Conservation (phyloP, 2,329 filamentous ascomycete genomes). For the Fusarium sambucinum region DNA sequence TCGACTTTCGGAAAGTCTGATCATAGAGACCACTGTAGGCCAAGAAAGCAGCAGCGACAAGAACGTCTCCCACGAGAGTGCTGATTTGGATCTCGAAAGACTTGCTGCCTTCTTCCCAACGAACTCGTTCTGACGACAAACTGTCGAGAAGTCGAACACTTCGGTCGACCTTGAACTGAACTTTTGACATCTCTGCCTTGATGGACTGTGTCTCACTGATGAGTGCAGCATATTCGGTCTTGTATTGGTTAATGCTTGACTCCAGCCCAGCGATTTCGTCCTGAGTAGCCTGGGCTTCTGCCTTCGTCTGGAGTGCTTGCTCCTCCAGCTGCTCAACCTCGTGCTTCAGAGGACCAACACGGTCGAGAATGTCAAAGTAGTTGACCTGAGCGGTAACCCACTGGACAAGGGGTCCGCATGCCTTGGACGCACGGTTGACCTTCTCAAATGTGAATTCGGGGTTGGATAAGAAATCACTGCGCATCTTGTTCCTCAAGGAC, state of each 20-base stretch:
- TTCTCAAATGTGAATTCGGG: slow-evolving; percentile 96
- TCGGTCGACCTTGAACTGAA: slow-evolving; percentile 97
- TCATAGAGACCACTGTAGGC: slow-evolving; percentile 98
- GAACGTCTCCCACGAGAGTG: slow-evolving; percentile 93
- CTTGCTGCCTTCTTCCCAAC: slow-evolving; percentile 98
- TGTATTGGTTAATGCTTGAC: slow-evolving; percentile 92
- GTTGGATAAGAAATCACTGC: slow-evolving; percentile 89
- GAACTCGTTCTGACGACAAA: slow-evolving; percentile 88
- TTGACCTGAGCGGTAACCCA: slow-evolving; percentile 98
- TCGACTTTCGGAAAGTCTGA: slow-evolving; percentile 96
- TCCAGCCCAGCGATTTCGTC: slow-evolving; percentile 87
- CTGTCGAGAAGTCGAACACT: slow-evolving; percentile 95
- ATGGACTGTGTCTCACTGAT: slow-evolving; percentile 98
- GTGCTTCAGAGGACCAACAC: slow-evolving; percentile 90
- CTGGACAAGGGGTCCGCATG: slow-evolving; percentile 94
- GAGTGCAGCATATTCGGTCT: slow-evolving; percentile 92
- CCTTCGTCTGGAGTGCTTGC: slow-evolving; percentile 90
- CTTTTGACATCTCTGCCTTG: slow-evolving; percentile 95
- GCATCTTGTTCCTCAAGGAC: slow-evolving; percentile 85
- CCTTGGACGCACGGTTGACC: slow-evolving; percentile 95
- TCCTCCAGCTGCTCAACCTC: slow-evolving; percentile 91
- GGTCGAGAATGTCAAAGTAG: slow-evolving; percentile 96
- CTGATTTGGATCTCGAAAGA: slow-evolving; percentile 98
- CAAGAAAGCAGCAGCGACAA: slow-evolving; percentile 96
- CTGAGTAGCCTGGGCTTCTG: slow-evolving; percentile 90